Evolutionary conservation across 495 filamentous ascomycete species (phyloP), one percentile per base, ranked within the genome.

Genomic region (Podospora pseudopauciseta): DNA sequence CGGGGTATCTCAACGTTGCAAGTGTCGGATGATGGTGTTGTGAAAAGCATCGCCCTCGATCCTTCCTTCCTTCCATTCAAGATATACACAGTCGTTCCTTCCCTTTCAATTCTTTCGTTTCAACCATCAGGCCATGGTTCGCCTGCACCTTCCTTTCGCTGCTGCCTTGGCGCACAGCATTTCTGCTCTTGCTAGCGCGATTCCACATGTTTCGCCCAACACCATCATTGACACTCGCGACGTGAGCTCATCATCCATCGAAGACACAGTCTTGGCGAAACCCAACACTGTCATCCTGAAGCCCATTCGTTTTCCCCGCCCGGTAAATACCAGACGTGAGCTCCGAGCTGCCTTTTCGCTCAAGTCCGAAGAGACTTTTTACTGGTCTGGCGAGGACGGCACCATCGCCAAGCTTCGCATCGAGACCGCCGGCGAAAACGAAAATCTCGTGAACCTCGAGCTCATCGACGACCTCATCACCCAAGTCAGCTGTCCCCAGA

Each of bases 371-470:
- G 63, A 68, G 32, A 68, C 68, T 30, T 27, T 73, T 32, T 65
- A 66, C 65, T 73, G 71, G 71, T 34, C 56, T 32, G 65, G 65
- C 60, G 7, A 30, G 7, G 68, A 70, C 59, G 71, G 71, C 32
- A 73, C 71, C 53, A 9, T 70, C 30, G 71, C 71, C 18, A 49
- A 65, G 15, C 60, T 73, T 56, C 56, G 30, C 28, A 60, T 73
- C 26, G 39, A 66, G 23, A 70, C 63, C 34, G 53, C 68, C 0
- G 68, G 55, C 2, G 3, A 23, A 9, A 53, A 63, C 26, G 71
- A 73, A 56, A 66, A 59, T 44, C 54, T 73, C 18, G 71, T 73
- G 53, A 70, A 73, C 66, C 68, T 73, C 9, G 71, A 73, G 60
- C 23, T 63, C 13, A 58, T 73, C 63, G 71, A 73, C 55, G 66